Conservation (phyloP, 2,329 filamentous ascomycete genomes). For the Colletotrichum horii region DNA sequence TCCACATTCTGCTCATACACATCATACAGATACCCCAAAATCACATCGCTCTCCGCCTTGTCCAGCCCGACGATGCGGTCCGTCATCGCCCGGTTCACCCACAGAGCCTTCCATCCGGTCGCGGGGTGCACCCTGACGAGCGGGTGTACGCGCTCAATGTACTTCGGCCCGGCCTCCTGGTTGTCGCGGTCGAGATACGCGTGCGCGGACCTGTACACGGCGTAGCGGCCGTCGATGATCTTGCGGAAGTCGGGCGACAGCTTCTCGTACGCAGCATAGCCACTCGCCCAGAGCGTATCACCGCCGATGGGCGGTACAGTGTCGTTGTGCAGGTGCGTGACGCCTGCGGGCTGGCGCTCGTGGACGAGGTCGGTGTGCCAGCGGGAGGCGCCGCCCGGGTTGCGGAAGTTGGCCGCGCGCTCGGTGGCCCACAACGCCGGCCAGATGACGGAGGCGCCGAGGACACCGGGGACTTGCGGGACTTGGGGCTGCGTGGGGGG, state of each 20-base stretch:
- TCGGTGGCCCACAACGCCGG: constrained; percentile 71
- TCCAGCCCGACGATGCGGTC: constrained; percentile 72
- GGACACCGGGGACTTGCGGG: constrained; percentile 70
- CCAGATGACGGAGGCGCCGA: constrained; percentile 73
- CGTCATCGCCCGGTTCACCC: constrained; percentile 75
- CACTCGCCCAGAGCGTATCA: constrained; percentile 75
- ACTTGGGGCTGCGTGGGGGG: constrained; percentile 63
- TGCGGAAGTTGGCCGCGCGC: constrained; percentile 63
- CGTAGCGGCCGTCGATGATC: constrained; percentile 70
- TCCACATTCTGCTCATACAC: constrained; percentile 74
- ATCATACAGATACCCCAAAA: constrained; percentile 70
- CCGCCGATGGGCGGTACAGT: constrained; percentile 69
- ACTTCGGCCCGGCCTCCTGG: constrained; percentile 65
- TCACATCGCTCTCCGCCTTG: constrained; percentile 70
- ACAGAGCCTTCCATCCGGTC: constrained; percentile 77
- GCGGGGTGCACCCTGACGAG: constrained; percentile 74
- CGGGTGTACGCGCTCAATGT: constrained; percentile 71
- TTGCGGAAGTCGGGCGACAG: constrained; percentile 72
- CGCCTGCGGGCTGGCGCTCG: constrained; percentile 72
- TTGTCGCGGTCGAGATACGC: constrained; percentile 69
- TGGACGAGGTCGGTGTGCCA: constrained; percentile 78
- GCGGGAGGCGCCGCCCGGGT: constrained; percentile 69
- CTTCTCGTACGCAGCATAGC: constrained; percentile 76
- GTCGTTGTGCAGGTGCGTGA: constrained; percentile 74
- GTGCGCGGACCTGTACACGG: constrained; percentile 71